Conservation (phyloP, 305 asterid genomes). For the Fraxinus paxiana region DNA sequence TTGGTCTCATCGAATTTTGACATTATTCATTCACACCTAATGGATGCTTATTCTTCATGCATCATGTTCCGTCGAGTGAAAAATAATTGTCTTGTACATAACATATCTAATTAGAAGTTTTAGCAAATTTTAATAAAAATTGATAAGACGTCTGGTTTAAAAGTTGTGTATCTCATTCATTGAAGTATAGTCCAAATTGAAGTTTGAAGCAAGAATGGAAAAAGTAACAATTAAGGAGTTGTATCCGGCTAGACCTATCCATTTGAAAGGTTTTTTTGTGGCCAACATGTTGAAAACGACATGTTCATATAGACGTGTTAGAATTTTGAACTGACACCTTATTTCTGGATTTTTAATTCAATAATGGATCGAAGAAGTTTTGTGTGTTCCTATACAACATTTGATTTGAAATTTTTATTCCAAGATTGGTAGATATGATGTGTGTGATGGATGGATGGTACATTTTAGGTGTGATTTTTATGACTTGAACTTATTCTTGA, state of each 20-base stretch:
- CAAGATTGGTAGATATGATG: not conserved
- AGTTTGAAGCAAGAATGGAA: not conserved
- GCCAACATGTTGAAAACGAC: conserved; percentile 21
- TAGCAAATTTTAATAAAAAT: too few relatives aligned
- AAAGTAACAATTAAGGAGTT: not conserved
- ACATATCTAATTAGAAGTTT: not conserved
- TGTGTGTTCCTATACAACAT: not conserved
- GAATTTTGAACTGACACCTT: not conserved
- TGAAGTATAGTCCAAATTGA: not conserved
- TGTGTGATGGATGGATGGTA: conserved; percentile 21
- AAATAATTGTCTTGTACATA: not conserved
- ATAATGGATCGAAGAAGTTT: not conserved
- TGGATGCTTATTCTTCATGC: not conserved
- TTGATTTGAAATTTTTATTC: not conserved
- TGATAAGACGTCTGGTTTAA: too few relatives aligned
- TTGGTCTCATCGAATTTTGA: conserved; percentile 28
- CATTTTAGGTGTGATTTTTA: conserved; percentile 26
- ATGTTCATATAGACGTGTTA: not conserved
- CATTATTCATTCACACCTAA: conserved; percentile 10
- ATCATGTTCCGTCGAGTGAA: not conserved
- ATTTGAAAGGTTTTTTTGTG: conserved; percentile 11
- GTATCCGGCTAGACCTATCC: not conserved
- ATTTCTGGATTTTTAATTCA: not conserved
- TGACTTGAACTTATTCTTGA: not conserved
- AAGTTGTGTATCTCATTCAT: not conserved